Base-by-base conservation (phyloP, 2,329 filamentous ascomycete genomes). In the Xylaria sp. region DNA sequence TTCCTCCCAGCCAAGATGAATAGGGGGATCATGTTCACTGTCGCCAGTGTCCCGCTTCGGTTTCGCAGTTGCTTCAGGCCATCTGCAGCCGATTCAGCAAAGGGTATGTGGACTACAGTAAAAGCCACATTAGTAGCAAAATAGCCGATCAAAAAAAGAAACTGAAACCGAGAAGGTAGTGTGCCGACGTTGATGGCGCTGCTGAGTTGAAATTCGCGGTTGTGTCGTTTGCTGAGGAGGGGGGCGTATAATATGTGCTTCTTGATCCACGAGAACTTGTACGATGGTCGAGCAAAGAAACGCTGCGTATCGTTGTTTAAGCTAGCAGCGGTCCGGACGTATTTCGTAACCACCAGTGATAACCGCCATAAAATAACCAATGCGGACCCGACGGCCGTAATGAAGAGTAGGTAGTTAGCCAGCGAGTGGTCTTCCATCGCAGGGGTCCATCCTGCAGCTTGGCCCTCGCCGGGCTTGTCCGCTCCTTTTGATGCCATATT, bases 291-390 rank as follows among this genome's bases (percentile, higher is more conserved):
- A 54, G 90, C 86, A 77, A 94, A 97, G 82, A 93, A 97, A 69
- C 87, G 85, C 79, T 97, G 94, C 1, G 85, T 90, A 71, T 93
- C 91, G 81, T 93, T 93, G 81, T 88, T 90, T 72, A 97, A 86
- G 75, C 90, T 93, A 50, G 91, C 86, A 53, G 97, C 84, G 30
- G 88, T 90, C 71, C 94, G 89, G 45, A 94, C 83, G 76, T 96
- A 91, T 72, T 86, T 88, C 66, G 88, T 83, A 65, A 92, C 81
- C 63, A 86, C 84, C 59, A 89, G 85, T 63, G 83, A 80, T 70
- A 90, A 79, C 69, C 91, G 89, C 87, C 93, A 95, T 70, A 90
- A 73, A 71, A 92, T 84, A 74, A 94, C 84, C 58, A 85, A 84
- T 42, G 79, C 85, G 12, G 90, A 86, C 60, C 94, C 83, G 59